Evolutionary conservation across 2,329 filamentous ascomycete species (phyloP).

Genomic region (Conoideocrella luteorostrata): DNA sequence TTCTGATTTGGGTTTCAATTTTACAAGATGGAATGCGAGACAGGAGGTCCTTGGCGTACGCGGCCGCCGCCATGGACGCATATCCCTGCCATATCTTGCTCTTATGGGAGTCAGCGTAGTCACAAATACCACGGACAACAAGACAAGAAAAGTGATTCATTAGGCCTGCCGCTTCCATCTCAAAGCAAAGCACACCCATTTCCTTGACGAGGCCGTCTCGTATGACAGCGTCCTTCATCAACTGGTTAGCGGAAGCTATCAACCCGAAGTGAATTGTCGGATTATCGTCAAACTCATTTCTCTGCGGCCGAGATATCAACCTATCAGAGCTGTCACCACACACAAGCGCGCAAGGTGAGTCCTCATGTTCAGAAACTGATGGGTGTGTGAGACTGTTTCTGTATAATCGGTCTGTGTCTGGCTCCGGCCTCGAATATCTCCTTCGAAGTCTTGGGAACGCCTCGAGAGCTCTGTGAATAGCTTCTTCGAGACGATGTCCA

Average conservation of each 20-base stretch:
- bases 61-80: constrained; percentile 22
- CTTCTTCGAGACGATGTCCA: constrained; percentile 10
- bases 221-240: constrained; percentile 1
- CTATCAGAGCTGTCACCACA: neutral
- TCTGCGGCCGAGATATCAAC: neutral
- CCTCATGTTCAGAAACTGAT: too few species aligned
- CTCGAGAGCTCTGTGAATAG: neutral
- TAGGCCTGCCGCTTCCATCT: constrained; percentile 26
- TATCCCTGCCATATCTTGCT: too few species aligned
- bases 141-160: constrained; percentile 24
- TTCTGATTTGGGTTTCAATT: constrained; percentile 11
- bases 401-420: constrained; percentile 7
- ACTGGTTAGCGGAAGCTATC: constrained; percentile 3
- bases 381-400: constrained; percentile 3
- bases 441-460: neutral
- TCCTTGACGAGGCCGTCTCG: constrained; percentile 17
- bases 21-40: constrained; percentile 8
- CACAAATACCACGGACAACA: constrained; percentile 27
- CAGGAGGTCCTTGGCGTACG: constrained; percentile 21
- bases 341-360: neutral
- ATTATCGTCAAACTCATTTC: constrained; percentile 4
- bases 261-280: constrained; percentile 15
- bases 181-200: constrained; percentile 10
- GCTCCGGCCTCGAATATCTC: constrained; percentile 4
- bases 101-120: constrained; percentile 29